Percentiles rank a stretch among this genome's conserved stretches.
These are phyloP conservation scores for Parmales sp. DNA, from an alignment of 108 stramenopile species.

Conservation along the genomic window DNA sequence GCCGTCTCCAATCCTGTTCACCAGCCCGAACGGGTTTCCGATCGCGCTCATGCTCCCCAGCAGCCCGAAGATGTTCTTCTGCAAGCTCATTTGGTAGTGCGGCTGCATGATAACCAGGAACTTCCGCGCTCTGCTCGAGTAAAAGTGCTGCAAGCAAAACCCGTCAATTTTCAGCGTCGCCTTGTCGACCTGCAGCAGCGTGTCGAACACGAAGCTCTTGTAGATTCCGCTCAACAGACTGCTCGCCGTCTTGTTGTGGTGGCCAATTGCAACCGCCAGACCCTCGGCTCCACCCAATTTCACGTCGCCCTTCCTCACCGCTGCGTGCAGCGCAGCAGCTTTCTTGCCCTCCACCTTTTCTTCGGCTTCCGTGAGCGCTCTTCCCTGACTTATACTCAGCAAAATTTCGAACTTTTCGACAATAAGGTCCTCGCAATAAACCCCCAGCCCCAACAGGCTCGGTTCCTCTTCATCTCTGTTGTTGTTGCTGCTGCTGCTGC, in stretches of 20 bases:
- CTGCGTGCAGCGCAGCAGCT: conserved; percentile 53
- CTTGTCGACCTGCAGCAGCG: conserved; percentile 47
- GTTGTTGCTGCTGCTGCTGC: background rate
- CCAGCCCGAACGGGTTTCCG: conserved; percentile 77
- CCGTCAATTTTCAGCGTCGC: conserved; percentile 56
- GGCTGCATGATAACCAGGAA: background rate
- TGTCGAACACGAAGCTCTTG: conserved; percentile 63
- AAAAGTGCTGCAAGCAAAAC: conserved; percentile 45
- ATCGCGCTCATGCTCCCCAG: conserved; percentile 70
- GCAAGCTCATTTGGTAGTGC: conserved; percentile 49
- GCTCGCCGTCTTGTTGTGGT: conserved; percentile 49
- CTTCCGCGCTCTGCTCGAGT: no score
- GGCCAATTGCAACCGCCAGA: conserved; percentile 53
- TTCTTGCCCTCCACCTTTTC: conserved; percentile 49
- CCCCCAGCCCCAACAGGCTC: no score
- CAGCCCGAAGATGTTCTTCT: conserved; percentile 59
- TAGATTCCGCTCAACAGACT: conserved; percentile 57
- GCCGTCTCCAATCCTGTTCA: conserved; percentile 68
- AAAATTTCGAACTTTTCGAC: conserved; percentile 43
- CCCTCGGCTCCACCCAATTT: conserved; percentile 34
- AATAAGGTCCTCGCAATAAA: conserved; percentile 57
- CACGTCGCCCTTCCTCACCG: conserved; percentile 69
- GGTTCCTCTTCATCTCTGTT: no score
- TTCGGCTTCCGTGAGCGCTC: conserved; percentile 47
- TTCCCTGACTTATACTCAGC: conserved; percentile 53